Evolutionary conservation across 306 rosid species (phyloP).

Genomic region (Mimosa bimucronata): DNA sequence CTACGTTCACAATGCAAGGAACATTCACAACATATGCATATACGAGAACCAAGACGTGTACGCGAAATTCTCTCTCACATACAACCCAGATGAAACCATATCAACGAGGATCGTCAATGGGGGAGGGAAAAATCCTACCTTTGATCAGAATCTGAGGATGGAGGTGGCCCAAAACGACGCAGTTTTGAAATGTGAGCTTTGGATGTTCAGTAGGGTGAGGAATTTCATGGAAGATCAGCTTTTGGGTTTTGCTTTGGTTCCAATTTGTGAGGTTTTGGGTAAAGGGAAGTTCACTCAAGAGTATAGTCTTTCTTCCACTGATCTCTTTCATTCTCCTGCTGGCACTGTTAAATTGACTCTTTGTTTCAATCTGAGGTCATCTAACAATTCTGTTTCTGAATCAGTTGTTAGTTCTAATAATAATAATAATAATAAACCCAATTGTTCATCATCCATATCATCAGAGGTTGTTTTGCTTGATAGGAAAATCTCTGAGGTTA

Average conservation of each 20-base stretch:
- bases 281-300: conserved; percentile 73
- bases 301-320: conserved; percentile 89
- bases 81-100: conserved; percentile 80
- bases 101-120: conserved; percentile 73
- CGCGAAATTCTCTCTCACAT: conserved; percentile 89
- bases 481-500: conserved; percentile 53
- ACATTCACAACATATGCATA: conserved; percentile 91
- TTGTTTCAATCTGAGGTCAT: conserved; percentile 45
- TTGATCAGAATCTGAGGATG: conserved; percentile 76
- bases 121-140: conserved; percentile 84
- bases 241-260: conserved; percentile 84
- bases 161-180: conserved; percentile 74
- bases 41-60: conserved; percentile 94
- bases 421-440: not conserved
- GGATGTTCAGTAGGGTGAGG: conserved; percentile 91
- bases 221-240: conserved; percentile 88
- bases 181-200: conserved; percentile 87
- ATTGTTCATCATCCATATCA: conserved; percentile 76
- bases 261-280: conserved; percentile 60
- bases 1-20: conserved; percentile 85
- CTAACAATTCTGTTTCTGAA: conserved; percentile 44
- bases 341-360: conserved; percentile 78
- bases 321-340: conserved; percentile 96
- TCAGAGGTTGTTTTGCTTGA: conserved; percentile 89
- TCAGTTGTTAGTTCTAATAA: conserved; percentile 33